Evolutionary conservation across 2,329 filamentous ascomycete genomes (phyloP).

Genomic region (Leptographium wingfieldii): DNA sequence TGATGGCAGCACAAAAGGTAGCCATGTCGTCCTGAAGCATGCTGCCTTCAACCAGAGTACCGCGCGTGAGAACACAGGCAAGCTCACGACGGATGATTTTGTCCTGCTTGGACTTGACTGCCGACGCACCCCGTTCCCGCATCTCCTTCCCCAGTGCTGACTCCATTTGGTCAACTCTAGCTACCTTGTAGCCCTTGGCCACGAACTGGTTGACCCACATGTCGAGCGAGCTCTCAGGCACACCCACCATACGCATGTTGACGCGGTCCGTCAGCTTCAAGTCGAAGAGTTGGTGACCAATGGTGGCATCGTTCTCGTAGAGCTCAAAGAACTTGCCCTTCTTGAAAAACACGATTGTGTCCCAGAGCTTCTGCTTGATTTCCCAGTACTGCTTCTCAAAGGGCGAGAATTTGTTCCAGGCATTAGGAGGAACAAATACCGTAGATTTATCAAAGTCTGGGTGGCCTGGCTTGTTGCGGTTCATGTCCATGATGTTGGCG

Average conservation of each 20-base stretch:
- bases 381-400: conserved; percentile 99
- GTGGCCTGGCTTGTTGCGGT: conserved; percentile 63
- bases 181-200: conserved; percentile 95
- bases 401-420: conserved; percentile 73
- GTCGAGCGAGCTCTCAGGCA: conserved; percentile 88
- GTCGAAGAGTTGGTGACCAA: conserved; percentile 93
- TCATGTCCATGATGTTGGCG: conserved; percentile 71
- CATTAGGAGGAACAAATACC: conserved; percentile 73
- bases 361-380: conserved; percentile 96
- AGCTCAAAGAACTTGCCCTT: conserved; percentile 99
- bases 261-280: conserved; percentile 95
- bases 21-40: conserved; percentile 99
- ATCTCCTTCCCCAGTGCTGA: conserved; percentile 94
- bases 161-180: conserved; percentile 91
- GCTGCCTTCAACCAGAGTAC: conserved; percentile 84
- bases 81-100: conserved; percentile 90
- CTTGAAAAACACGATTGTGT: conserved; percentile 98
- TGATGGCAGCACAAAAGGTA: conserved; percentile 91
- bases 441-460: conserved; percentile 86
- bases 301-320: conserved; percentile 93
- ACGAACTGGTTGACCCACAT: conserved; percentile 98
- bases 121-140: conserved; percentile 69
- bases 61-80: conserved; percentile 78
- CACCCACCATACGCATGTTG: conserved; percentile 99
- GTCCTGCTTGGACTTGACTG: conserved; percentile 58